Evolutionary conservation across 768 basidiomycete genomes (phyloP).

Genomic region (Trametes cingulata): DNA sequence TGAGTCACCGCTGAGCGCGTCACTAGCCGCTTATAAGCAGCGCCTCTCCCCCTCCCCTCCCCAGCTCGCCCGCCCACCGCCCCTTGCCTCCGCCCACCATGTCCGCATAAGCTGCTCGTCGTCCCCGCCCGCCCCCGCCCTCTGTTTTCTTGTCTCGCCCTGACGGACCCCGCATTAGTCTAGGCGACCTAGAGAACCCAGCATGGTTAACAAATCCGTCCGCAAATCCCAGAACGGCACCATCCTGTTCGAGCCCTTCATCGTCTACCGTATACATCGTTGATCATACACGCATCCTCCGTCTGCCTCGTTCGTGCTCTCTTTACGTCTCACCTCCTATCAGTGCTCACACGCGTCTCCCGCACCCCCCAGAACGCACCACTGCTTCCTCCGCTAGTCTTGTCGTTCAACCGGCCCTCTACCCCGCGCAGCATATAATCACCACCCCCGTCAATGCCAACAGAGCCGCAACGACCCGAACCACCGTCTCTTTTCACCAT

Average conservation of each 20-base stretch:
- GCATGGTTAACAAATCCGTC: constrained; percentile 84
- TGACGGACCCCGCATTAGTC: constrained; percentile 29
- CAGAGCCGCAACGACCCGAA: constrained; percentile 42
- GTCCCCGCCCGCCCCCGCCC: constrained; percentile 19
- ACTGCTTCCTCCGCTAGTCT: constrained; percentile 17
- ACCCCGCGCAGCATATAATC: constrained; percentile 35
- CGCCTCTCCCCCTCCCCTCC: constrained; percentile 26
- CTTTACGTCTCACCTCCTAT: constrained; percentile 7
- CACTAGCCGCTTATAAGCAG: constrained; percentile 40
- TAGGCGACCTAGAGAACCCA: constrained; percentile 37
- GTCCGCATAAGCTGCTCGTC: constrained; percentile 34
- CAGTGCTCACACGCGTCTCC: not conserved
- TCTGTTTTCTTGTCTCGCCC: constrained; percentile 27
- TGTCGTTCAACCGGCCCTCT: constrained; percentile 33
- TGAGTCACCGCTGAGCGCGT: constrained; percentile 27
- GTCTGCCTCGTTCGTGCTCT: constrained; percentile 18
- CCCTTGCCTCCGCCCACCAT: constrained; percentile 33
- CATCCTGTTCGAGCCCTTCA: constrained; percentile 83
- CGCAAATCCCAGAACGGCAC: constrained; percentile 84
- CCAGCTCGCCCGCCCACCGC: constrained; percentile 23
- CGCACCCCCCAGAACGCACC: constrained; percentile 26
- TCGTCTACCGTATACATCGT: constrained; percentile 83
- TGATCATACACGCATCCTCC: constrained; percentile 32
- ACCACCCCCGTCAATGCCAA: constrained; percentile 23
- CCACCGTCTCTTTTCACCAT: constrained; percentile 55